These are phyloP conservation scores for Diaporthe sp. DNA, from an alignment of 2,329 filamentous ascomycete genomes.

Conservation along the genomic window DNA sequence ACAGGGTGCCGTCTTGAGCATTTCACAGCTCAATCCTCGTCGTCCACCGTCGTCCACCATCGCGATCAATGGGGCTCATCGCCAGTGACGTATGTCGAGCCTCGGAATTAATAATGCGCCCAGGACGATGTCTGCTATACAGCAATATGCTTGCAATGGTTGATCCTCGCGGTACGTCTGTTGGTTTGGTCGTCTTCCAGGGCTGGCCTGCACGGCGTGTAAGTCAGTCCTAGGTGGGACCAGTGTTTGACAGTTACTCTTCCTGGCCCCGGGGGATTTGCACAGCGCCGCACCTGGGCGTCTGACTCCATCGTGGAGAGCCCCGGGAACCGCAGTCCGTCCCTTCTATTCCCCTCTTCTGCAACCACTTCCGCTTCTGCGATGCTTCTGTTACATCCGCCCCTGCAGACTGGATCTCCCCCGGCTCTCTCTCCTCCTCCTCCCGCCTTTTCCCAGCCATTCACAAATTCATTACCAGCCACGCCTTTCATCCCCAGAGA, in stretches of 20 bases:
- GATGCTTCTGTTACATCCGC: slow-evolving; percentile 28
- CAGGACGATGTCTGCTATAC: not conserved
- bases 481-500: slow-evolving; percentile 7
- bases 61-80: slow-evolving; percentile 5
- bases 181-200: not conserved
- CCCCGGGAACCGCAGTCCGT: slow-evolving; percentile 4
- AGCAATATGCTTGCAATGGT: not conserved
- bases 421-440: not conserved
- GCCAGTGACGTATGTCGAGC: slow-evolving; percentile 1
- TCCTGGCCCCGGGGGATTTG: slow-evolving; percentile 31
- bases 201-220: slow-evolving; percentile 22
- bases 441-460: slow-evolving; percentile 21
- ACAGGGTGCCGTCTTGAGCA: slow-evolving; percentile 9
- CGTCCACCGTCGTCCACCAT: not conserved
- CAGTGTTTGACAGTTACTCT: slow-evolving; percentile 4
- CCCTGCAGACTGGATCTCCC: slow-evolving; percentile 7
- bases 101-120: not conserved
- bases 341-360: slow-evolving; percentile 28
- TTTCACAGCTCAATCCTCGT: not conserved
- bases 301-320: slow-evolving; percentile 27
- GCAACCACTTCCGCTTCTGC: slow-evolving; percentile 33
- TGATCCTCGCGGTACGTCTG: not conserved
- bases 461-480: slow-evolving; percentile 19
- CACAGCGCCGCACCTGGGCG: slow-evolving; percentile 24
- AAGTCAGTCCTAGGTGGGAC: slow-evolving; percentile 22